Evolutionary conservation across 2,329 filamentous ascomycete genomes (phyloP), one percentile per base, ranked within the genome.

Genomic region (Hypoxylon sp.): DNA sequence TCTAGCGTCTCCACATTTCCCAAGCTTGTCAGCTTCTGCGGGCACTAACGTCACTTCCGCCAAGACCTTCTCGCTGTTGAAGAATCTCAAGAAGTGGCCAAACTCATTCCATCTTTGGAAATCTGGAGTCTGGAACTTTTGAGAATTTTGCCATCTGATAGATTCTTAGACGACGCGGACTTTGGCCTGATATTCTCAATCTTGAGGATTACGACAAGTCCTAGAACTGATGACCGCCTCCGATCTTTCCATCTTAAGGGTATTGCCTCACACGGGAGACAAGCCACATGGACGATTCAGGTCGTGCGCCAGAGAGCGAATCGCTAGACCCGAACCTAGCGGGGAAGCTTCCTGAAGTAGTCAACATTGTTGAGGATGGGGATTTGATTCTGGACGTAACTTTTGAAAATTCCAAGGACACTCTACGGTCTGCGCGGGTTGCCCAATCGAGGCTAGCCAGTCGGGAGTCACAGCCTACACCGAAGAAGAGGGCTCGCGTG

Each of bases 361-460:
- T 88, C 45, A 79, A 82, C 30, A 84, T 93, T 52, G 83, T 83
- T 21, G 70, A 81, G 3, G 78, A 80, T 14, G 91, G 91, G 34
- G 88, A 93, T 72, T 77, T 93, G 19, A 75, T 93, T 30, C 83
- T 94, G 12, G 84, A 89, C 65, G 84, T 93, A 34, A 84, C 84
- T 6, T 91, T 93, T 73, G 85, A 89, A 66, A 88, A 86, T 34
- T 87, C 84, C 2, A 79, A 77, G 45, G 78, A 84, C 64, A 82
- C 83, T 46, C 79, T 89, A 74, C 79, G 79, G 56, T 77, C 79
- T 25, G 80, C 78, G 64, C 81, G 78, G 61, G 85, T 78, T 73
- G 81, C 77, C 12, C 74, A 68, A 70, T 75, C 57, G 51, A 79
- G 63, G 66, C 75, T 63, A 30, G 60, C 69, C 19, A 39, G 64